These are phyloP conservation scores for Xylariomycetidae sp. DNA, from an alignment of 2,329 filamentous ascomycete genomes.

Conservation along the genomic window DNA sequence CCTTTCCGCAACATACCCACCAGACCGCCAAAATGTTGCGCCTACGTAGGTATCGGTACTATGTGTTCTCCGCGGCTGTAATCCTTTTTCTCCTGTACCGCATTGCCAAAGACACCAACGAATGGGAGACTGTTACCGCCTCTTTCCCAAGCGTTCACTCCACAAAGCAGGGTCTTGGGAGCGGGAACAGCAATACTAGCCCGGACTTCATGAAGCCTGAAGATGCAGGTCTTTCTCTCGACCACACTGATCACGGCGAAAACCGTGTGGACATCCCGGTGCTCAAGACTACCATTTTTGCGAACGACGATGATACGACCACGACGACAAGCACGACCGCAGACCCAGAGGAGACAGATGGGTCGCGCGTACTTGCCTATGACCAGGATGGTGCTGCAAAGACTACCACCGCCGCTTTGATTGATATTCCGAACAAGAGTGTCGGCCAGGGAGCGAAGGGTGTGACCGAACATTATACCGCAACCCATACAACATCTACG, in stretches of 20 bases:
- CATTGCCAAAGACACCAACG: slow-evolving; percentile 17
- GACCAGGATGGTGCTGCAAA: slow-evolving; percentile 20
- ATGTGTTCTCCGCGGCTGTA: slow-evolving; percentile 21
- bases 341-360: too few species aligned
- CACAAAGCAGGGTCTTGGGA: slow-evolving; percentile 3
- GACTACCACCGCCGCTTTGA: slow-evolving; percentile 17
- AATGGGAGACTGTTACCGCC: slow-evolving; percentile 21
- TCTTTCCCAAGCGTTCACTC: slow-evolving; percentile 12
- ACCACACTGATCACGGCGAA: slow-evolving; percentile 11
- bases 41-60: slow-evolving; percentile 25
- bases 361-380: slow-evolving; percentile 13
- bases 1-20: too few species aligned
- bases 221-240: too few species aligned
- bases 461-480: slow-evolving; percentile 15
- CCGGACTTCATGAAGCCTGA: slow-evolving; percentile 12
- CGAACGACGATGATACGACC: slow-evolving; percentile 9
- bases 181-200: slow-evolving; percentile 8
- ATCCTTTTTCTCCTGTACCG: slow-evolving; percentile 22
- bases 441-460: slow-evolving; percentile 18
- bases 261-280: slow-evolving; percentile 16
- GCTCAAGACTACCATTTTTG: slow-evolving; percentile 14
- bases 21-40: too few species aligned
- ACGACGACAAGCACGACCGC: slow-evolving; percentile 9
- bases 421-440: slow-evolving; percentile 26
- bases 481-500: slow-evolving; percentile 10